Base-by-base conservation (phyloP, 1,139 yeast species). In the Dujonia santamariae region DNA sequence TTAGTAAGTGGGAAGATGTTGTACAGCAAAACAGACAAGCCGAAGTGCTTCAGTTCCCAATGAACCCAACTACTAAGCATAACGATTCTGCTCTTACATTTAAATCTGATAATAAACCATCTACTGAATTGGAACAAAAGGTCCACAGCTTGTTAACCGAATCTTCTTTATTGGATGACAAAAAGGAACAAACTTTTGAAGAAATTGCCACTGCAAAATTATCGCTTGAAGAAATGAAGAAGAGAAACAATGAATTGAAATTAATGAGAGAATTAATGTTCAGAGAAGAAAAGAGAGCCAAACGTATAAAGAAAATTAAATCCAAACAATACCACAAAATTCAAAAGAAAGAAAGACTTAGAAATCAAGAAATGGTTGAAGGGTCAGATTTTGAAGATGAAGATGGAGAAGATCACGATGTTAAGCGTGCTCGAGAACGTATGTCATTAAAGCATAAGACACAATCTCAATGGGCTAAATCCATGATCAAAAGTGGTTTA, bases 191-290 rank as follows among this genome's bases (percentile, higher is more conserved):
- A 8, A 79, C 85, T 3, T 90, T 88, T 57, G 97, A 92, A 56
- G 88, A 90, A 40, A 74, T 87, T 28, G 92, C 87, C 11, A 75
- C 83, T n/a, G 87, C 94, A 2, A 81, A 84, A 47, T 61, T 92
- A 56, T 72, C 94, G 0, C 76, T 84, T 19, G 95, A 85, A 43
- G 98, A 94, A 35, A 63, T 90, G 63, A 67, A 69, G 41, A 78
- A 80, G 53, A 75, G 95, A 45, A 83, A 95, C 11, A 75, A 78
- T 38, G 96, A 92, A 58, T 72, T 92, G 46, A 75, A 97, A 47
- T 61, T 84, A 51, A 88, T 88, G 97, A 76, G 98, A 44, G 98
- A 92, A 53, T 73, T 92, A 43, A 86, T 92, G 95, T 92, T 88
- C 62, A 75, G 97, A 52, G 97, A 92, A 51, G 97, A 92, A 63